These are phyloP conservation scores for Castanopsis chinensis DNA, from an alignment of 306 rosid species.

Conservation along the genomic window DNA sequence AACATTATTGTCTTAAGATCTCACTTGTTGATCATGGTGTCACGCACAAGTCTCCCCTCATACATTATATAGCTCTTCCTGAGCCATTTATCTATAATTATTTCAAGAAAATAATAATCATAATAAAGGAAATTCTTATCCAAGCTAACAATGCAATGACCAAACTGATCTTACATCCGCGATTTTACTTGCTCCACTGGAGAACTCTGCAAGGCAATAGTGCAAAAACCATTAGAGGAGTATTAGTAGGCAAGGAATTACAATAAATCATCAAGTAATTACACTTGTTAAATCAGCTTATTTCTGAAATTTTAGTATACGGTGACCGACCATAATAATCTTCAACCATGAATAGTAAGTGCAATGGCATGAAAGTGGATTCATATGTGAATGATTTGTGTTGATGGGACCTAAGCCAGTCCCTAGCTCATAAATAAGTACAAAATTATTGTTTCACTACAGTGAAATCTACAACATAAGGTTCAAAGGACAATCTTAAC, in stretches of 20 bases:
- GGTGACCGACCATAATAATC: background rate
- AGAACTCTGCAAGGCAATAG: constrained; percentile 39
- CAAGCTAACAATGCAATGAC: background rate
- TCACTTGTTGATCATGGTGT: background rate
- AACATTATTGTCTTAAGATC: background rate
- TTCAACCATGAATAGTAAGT: background rate
- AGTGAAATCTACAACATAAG: background rate
- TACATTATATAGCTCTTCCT: background rate
- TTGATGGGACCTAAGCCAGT: no score
- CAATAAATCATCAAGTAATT: background rate
- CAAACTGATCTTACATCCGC: constrained; percentile 30
- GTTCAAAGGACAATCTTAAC: background rate
- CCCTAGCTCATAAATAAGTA: background rate
- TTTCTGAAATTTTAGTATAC: background rate
- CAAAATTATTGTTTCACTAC: background rate
- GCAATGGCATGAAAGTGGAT: background rate
- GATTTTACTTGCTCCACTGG: constrained; percentile 33
- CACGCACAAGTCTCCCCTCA: background rate
- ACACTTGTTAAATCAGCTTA: background rate
- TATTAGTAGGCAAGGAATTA: background rate
- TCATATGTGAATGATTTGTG: background rate
- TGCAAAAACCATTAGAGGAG: constrained; percentile 4
- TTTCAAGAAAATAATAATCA: background rate
- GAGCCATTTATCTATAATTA: background rate
- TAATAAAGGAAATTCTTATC: background rate